A percentile compares a stretch with the other conserved stretches of the same genome.
These are phyloP conservation scores for Ceratocystis albifundus DNA, from an alignment of 2,329 filamentous ascomycete species.

Conservation along the genomic window DNA sequence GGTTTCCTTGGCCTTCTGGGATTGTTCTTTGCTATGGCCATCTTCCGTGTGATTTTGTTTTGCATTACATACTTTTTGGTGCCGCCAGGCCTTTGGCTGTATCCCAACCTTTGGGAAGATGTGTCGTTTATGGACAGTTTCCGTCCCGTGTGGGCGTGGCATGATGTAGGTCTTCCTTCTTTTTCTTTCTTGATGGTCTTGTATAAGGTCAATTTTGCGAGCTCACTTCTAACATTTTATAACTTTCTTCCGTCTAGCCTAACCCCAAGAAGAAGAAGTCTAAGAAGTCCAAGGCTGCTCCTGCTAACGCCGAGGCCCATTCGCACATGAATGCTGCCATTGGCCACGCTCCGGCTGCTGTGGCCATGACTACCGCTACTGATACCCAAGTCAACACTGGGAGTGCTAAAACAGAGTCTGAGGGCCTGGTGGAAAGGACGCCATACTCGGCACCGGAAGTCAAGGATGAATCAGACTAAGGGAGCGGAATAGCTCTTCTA, in stretches of 20 bases:
- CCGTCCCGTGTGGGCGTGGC: slow-evolving; percentile 93
- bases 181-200: background rate
- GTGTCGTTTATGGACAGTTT: slow-evolving; percentile 98
- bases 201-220: background rate
- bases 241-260: slow-evolving; percentile 27
- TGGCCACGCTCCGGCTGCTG: slow-evolving; percentile 42
- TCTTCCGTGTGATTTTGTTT: slow-evolving; percentile 92
- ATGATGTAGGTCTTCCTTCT: slow-evolving; percentile 55
- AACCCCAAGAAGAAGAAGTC: slow-evolving; percentile 44
- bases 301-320: slow-evolving; percentile 29
- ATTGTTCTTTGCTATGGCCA: slow-evolving; percentile 94
- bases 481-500: background rate
- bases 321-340: slow-evolving; percentile 41
- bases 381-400: slow-evolving; percentile 43
- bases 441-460: slow-evolving; percentile 42
- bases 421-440: slow-evolving; percentile 14
- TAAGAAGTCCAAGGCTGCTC: slow-evolving; percentile 38
- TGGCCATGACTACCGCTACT: slow-evolving; percentile 46
- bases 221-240: slow-evolving; percentile 26
- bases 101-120: slow-evolving; percentile 95
- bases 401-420: slow-evolving; percentile 29
- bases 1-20: slow-evolving; percentile 80
- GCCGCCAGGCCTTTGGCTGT: slow-evolving; percentile 90
- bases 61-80: slow-evolving; percentile 76
- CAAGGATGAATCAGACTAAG: slow-evolving; percentile 42